These are phyloP conservation scores for Extremus antarcticus DNA, from an alignment of 495 filamentous ascomycete genomes.

Conservation along the genomic window DNA sequence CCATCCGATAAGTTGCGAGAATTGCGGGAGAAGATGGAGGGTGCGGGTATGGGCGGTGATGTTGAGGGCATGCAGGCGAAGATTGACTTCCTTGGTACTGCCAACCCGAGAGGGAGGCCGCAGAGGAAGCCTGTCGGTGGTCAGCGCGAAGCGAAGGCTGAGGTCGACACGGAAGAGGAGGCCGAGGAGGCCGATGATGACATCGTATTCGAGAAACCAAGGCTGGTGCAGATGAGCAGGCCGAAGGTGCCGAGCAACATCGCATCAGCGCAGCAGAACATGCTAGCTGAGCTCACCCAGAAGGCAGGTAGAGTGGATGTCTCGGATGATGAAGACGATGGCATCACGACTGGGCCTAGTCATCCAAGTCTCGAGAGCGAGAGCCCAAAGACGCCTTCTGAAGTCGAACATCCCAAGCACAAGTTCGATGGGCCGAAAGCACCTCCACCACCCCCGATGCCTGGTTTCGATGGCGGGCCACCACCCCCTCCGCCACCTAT, in stretches of 20 bases:
- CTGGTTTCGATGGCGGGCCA: constrained; percentile 30
- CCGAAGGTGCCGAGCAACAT: constrained; percentile 54
- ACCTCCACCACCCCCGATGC: constrained; percentile 37
- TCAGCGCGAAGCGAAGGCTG: constrained; percentile 32
- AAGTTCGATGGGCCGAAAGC: constrained; percentile 35
- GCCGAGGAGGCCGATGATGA: constrained; percentile 34
- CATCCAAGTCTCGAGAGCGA: constrained; percentile 66
- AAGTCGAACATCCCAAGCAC: constrained; percentile 35
- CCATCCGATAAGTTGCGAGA: constrained; percentile 89
- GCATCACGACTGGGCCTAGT: constrained; percentile 64
- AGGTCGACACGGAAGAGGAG: constrained; percentile 32
- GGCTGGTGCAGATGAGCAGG: constrained; percentile 41
- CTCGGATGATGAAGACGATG: constrained; percentile 63
- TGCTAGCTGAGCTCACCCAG: constrained; percentile 69
- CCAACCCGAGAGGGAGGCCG: constrained; percentile 5
- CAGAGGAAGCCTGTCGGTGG: constrained; percentile 24
- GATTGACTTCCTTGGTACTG: constrained; percentile 16
- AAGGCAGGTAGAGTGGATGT: constrained; percentile 65
- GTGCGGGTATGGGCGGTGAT: constrained; percentile 33
- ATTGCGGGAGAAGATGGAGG: constrained; percentile 90
- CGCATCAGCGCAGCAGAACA: constrained; percentile 48
- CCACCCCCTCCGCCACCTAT: constrained; percentile 40
- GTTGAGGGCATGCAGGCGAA: constrained; percentile 29
- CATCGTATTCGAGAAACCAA: constrained; percentile 33
- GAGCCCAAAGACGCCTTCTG: constrained; percentile 58